These are phyloP conservation scores for Microcyclosporella mali DNA, from an alignment of 2,329 filamentous ascomycete genomes.

Conservation along the genomic window DNA sequence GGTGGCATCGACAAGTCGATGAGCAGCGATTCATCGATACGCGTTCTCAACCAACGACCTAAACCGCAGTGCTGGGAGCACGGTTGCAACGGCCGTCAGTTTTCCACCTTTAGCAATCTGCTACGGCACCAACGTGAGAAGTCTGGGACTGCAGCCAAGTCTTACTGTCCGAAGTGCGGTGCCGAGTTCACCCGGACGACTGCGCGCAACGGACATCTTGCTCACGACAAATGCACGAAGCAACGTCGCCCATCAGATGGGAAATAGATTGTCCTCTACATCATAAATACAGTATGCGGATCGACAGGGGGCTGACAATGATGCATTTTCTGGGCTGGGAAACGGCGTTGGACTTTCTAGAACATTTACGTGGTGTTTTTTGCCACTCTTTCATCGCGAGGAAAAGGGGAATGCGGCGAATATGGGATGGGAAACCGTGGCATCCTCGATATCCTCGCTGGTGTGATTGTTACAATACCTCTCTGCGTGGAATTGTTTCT, in stretches of 20 bases:
- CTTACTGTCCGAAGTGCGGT: constrained; percentile 82
- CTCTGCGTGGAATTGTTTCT: no score
- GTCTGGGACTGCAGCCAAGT: constrained; percentile 82
- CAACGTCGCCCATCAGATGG: constrained; percentile 49
- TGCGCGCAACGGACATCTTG: constrained; percentile 79
- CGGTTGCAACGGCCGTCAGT: constrained; percentile 90
- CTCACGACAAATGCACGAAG: constrained; percentile 84
- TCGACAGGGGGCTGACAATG: no score
- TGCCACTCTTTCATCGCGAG: no score
- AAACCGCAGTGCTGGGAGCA: constrained; percentile 97
- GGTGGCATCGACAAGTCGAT: constrained; percentile 13
- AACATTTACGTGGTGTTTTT: no score
- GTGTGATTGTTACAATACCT: no score
- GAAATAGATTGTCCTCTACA: constrained; percentile 11
- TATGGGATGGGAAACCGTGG: no score
- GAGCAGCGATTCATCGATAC: constrained; percentile 24
- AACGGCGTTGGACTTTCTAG: no score
- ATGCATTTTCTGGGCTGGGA: no score
- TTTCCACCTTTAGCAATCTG: constrained; percentile 93
- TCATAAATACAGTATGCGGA: no score
- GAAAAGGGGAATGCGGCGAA: no score
- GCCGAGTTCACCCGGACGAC: constrained; percentile 87
- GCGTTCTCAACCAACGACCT: constrained; percentile 45
- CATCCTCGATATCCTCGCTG: no score
- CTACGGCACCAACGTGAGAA: constrained; percentile 90